Base-by-base conservation (phyloP, 192 early-diverging fungal genomes). In the Coemansia umbellata region DNA sequence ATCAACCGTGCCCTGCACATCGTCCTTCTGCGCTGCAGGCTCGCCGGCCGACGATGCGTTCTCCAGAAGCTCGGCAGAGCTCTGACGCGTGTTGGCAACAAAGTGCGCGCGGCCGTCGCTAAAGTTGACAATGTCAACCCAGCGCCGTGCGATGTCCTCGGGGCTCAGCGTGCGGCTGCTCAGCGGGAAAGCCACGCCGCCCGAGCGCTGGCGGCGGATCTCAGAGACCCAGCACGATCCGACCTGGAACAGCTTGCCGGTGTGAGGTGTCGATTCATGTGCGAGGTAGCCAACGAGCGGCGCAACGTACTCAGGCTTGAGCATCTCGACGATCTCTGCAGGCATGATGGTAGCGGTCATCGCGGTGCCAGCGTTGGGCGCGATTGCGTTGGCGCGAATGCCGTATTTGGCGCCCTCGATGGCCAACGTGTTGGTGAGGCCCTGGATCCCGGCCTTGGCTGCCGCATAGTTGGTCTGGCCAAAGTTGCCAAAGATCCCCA, bases 321-420 rank as follows among this genome's bases (percentile, higher is more conserved):
- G 83, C 41, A 91, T 87, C 40, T 91, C 92, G 48, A 96, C 86
- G 67, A 97, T 87, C 50, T 98, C 95, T 23, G 91, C 90, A 8
- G 94, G 93, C 84, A 97, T 84, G 53, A 98, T 79, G 41, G 94
- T 97, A 53, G 94, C 95, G 6, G 94, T 96, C 95, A 98, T 98
- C 35, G 85, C 80, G 4, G 95, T 97, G 31, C 93, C 94, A 13
- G 95, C 95, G 63, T 92, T 97, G 53, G 95, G 95, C 24, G 94
- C 95, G 77, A 98, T 94, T 43, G 91, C 87, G 73, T 98, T 97
- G 49, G 80, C 82, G 51, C 92, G 72, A 74, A 98, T 98, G 70
- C 94, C 94, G 69, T 86, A 81, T 63, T 89, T 87, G 53, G 80
- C 76, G 53, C 95, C 95, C 78, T 98, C 95, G 4, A 92, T 60